These are phyloP conservation scores for Ogataea minuta DNA, from an alignment of 805 yeast species.

Conservation along the genomic window DNA sequence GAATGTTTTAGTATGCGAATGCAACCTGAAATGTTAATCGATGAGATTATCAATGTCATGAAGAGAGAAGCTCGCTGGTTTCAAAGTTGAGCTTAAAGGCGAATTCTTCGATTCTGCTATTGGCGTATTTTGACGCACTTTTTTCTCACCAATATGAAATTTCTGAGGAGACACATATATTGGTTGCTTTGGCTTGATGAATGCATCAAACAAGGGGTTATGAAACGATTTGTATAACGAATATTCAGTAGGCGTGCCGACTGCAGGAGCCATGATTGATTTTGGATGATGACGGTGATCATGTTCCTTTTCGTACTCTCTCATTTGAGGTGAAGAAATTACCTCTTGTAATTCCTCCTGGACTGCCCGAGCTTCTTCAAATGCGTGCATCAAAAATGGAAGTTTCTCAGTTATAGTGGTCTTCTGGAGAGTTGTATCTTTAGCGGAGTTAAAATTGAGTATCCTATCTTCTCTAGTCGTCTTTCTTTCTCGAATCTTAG, in stretches of 20 bases:
- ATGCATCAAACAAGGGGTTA: conserved; percentile 6
- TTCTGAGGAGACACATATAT: neutral
- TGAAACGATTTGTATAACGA: conserved; percentile 3
- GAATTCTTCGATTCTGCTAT: too few relatives aligned
- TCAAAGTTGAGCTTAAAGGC: neutral
- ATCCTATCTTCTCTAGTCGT: conserved; percentile 3
- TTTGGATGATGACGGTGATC: neutral
- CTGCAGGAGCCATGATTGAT: neutral
- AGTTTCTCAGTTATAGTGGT: conserved; percentile 61
- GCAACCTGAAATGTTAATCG: conserved; percentile 11
- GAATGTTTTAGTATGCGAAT: neutral
- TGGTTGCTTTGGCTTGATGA: conserved; percentile 1
- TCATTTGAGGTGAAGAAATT: conserved; percentile 11
- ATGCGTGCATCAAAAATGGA: conserved; percentile 65
- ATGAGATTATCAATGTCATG: conserved; percentile 24
- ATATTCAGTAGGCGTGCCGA: neutral
- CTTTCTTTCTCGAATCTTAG: conserved; percentile 10
- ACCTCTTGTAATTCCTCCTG: conserved; percentile 45
- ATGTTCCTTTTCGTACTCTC: conserved; percentile 2
- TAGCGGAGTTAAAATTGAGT: neutral
- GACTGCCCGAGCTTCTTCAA: conserved; percentile 57
- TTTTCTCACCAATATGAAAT: too few relatives aligned
- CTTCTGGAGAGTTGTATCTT: conserved; percentile 38
- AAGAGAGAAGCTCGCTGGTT: conserved; percentile 10
- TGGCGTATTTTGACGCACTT: too few relatives aligned